These are phyloP conservation scores for Copromyces sp. DNA, from an alignment of 495 filamentous ascomycete species.

Conservation along the genomic window DNA sequence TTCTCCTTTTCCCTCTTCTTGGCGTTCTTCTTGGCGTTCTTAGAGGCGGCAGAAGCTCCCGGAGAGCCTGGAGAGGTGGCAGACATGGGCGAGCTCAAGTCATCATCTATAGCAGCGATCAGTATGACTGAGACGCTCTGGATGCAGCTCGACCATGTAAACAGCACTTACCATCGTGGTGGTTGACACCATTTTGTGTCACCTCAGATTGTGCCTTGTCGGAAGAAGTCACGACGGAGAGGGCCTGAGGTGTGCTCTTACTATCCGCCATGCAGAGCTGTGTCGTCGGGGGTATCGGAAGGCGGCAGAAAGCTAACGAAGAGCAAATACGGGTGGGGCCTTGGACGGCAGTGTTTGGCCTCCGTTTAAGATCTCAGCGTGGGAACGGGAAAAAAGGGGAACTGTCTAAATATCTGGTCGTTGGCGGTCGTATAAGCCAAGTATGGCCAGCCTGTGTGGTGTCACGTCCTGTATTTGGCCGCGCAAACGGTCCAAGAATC, in stretches of 20 bases:
- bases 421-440: constrained; percentile 4
- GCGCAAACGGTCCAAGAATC: constrained; percentile 4
- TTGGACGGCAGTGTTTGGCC: constrained; percentile 16
- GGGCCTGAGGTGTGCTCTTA: constrained; percentile 31
- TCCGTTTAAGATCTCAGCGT: background rate
- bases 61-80: background rate
- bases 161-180: background rate
- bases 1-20: constrained; percentile 19
- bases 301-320: constrained; percentile 16
- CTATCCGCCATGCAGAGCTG: constrained; percentile 32
- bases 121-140: background rate
- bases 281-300: constrained; percentile 16
- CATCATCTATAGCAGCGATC: constrained; percentile 1
- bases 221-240: constrained; percentile 27
- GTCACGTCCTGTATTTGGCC: constrained; percentile 15
- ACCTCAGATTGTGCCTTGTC: constrained; percentile 24
- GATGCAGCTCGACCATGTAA: background rate
- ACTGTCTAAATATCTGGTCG: constrained; percentile 9
- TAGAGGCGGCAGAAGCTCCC: background rate
- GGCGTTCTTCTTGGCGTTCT: constrained; percentile 13
- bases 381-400: background rate
- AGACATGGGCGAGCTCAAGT: constrained; percentile 1
- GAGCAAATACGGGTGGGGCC: constrained; percentile 14
- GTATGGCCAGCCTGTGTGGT: constrained; percentile 1
- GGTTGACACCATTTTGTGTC: constrained; percentile 15